Base-by-base conservation (phyloP, 352 stramenopile species). In the Phytophthora megakarya region DNA sequence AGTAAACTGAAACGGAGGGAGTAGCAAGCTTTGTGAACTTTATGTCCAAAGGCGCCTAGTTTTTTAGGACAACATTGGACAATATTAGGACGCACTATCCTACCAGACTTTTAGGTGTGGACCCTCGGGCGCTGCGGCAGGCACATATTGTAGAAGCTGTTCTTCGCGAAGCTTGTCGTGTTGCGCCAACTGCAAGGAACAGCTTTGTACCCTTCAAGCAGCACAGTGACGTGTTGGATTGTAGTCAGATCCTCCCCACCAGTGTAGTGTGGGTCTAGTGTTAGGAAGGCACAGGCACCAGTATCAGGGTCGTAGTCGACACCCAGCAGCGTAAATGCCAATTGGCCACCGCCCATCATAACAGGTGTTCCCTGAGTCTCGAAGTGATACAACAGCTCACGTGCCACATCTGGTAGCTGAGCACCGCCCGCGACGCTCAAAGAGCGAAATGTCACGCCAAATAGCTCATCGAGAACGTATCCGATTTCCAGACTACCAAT, bases 401-500 rank as follows among this genome's bases (percentile, higher is more conserved):
- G 73, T 12, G 86, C 82, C 13, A 89, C 61, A n/a, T 89, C 76
- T 1, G 76, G 65, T 21, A 95, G 70, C 40, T 80, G 69, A 19
- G 72, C 52, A 28, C 88, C 86, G 16, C 70, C 92, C 0, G 81
- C 49, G 3, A 88, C 78, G 47, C 78, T 86, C 18, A 96, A 60
- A 11, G 72, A 89, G 18, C 84, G 84, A 59, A 90, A 93, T 1
- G 74, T 78, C n/a, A 96, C 69, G 19, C 80, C 81, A 49, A 84
- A 90, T 16, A 84, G 72, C 37, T 93, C 83, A 60, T 92, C 83
- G 32, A 96, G 68, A 22, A 92, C 84, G 53, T 86, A 95, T 16
- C 86, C 85, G 23, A 96, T 85, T 69, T 96, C 88, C 40, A 94
- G 72, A 54, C 79, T 90, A 42, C 88, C 88, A 49, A 96, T 96